phyloP scores from a whole-genome alignment of 495 filamentous ascomycete genomes.

The Neurospora sp. region DNA sequence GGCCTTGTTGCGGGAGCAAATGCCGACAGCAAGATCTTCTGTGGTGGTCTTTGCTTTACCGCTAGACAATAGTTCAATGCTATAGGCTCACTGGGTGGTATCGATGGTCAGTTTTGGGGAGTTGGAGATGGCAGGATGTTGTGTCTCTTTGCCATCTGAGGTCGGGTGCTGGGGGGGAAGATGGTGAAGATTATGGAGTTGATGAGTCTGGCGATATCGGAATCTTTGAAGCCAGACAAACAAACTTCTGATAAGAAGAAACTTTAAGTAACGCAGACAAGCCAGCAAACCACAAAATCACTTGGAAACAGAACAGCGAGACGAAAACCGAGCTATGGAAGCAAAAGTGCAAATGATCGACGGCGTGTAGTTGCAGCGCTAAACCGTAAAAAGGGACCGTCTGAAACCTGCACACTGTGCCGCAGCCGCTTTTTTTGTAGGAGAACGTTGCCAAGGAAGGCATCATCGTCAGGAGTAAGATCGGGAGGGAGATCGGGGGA shows the following conservation, averaged over 20 bases:
- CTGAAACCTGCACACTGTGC: background rate
- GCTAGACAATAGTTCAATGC: background rate
- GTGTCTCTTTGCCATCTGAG: background rate
- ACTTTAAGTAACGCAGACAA: background rate
- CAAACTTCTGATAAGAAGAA: background rate
- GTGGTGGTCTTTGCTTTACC: background rate
- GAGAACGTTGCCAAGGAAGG: background rate
- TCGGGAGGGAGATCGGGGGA: background rate
- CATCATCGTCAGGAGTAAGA: background rate
- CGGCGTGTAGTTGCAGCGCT: background rate
- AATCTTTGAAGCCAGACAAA: background rate
- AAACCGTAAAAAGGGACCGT: background rate
- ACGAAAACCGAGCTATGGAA: background rate
- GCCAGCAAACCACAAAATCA: background rate
- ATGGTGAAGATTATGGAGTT: background rate
- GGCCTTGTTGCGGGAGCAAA: conserved; percentile 4
- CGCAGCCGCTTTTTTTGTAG: background rate
- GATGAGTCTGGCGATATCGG: background rate
- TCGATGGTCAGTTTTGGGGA: background rate
- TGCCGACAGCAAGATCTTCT: conserved; percentile 7
- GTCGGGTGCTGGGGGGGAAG: background rate
- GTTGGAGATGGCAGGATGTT: background rate
- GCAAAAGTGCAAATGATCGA: background rate
- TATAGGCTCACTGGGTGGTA: background rate
- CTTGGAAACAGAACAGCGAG: background rate